These are phyloP conservation scores for Cordyceps militaris DNA, from an alignment of 2,329 filamentous ascomycete genomes.

Conservation along the genomic window DNA sequence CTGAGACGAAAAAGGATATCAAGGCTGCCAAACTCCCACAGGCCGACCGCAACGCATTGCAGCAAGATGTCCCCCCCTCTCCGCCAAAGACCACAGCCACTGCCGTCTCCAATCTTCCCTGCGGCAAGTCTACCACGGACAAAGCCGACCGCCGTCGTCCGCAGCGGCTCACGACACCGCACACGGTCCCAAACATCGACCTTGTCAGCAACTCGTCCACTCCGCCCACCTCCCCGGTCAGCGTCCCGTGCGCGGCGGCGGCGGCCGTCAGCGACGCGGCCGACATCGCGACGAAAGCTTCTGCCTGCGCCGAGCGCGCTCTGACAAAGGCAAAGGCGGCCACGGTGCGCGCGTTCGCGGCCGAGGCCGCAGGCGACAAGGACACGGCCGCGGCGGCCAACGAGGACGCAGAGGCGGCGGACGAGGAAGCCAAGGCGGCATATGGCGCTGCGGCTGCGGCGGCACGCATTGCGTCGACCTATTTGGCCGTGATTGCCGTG, in stretches of 20 bases:
- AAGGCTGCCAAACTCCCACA: too few species aligned
- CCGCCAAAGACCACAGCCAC: too few species aligned
- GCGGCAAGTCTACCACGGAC: too few species aligned
- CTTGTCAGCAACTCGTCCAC: not conserved
- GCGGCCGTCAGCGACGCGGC: not conserved
- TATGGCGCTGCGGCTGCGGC: not conserved
- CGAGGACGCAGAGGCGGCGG: not conserved
- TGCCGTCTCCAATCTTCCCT: too few species aligned
- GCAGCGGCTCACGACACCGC: not conserved
- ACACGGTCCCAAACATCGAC: not conserved
- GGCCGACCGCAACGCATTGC: too few species aligned
- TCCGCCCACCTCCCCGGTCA: not conserved
- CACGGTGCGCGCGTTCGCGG: not conserved
- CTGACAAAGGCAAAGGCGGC: not conserved
- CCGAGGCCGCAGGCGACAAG: not conserved
- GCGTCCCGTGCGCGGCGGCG: not conserved
- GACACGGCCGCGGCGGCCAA: not conserved
- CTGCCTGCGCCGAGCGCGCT: not conserved
- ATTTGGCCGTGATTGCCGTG: too few species aligned
- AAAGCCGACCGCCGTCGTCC: not conserved
- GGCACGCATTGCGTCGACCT: not conserved
- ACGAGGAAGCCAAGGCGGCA: not conserved
- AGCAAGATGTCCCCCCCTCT: too few species aligned
- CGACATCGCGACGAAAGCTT: not conserved
- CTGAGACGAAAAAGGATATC: too few species aligned